phyloP scores from a whole-genome alignment of 2,329 filamentous ascomycete genomes.

The Ambrosiella xylebori region DNA sequence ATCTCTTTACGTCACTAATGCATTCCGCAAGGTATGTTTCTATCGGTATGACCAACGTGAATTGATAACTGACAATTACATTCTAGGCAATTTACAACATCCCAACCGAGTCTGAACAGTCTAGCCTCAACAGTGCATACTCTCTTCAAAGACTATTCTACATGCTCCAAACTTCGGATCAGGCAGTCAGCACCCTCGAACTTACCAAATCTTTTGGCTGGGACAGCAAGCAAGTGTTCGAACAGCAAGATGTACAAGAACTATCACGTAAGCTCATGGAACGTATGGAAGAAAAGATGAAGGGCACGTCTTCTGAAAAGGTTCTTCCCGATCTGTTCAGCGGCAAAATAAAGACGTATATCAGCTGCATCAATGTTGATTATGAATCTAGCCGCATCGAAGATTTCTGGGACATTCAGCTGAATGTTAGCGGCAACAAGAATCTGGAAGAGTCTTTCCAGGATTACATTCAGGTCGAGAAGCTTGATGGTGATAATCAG shows the following conservation, averaged over 20 bases:
- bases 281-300: constrained; percentile 93
- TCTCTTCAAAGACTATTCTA: constrained; percentile 90
- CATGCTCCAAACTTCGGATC: constrained; percentile 70
- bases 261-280: constrained; percentile 95
- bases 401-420: constrained; percentile 97
- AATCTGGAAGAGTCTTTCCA: constrained; percentile 86
- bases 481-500: constrained; percentile 94
- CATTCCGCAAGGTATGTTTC: constrained; percentile 62
- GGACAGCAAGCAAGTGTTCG: constrained; percentile 95
- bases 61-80: not conserved
- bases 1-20: constrained; percentile 74
- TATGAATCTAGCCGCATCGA: constrained; percentile 92
- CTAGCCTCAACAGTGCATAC: constrained; percentile 75
- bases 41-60: no score
- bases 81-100: constrained; percentile 84
- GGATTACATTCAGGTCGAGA: constrained; percentile 93
- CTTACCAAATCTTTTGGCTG: constrained; percentile 94
- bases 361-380: constrained; percentile 94
- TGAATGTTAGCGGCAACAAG: constrained; percentile 90
- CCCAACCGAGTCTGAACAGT: constrained; percentile 71
- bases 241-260: constrained; percentile 97
- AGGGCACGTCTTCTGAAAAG: constrained; percentile 81
- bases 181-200: constrained; percentile 77
- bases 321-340: constrained; percentile 82
- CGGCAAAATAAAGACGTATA: constrained; percentile 96